Base-by-base conservation (phyloP, 257 asterid genomes). In the Plantago elongata region DNA sequence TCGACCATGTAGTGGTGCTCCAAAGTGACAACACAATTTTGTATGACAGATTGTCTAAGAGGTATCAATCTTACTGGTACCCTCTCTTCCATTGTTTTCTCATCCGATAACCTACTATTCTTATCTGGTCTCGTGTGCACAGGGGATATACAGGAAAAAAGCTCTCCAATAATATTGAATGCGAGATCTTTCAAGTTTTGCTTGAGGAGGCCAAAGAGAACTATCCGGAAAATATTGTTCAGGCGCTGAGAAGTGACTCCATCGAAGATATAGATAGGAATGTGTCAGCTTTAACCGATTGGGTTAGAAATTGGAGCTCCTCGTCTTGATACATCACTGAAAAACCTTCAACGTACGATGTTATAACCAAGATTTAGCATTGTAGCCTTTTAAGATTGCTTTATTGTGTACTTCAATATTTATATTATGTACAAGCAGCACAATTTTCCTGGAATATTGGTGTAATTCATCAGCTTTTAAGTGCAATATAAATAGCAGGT, bases 181-280 rank as follows among this genome's bases (percentile, higher is more conserved):
- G 97, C 3, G 97, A 93, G 77, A 93, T 89, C 51, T 93, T 93
- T 71, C 92, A 83, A 78, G 90, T 93, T 67, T 18, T 89, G 64
- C 49, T 86, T 62, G 99, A 92, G 73, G 99, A 89, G 72, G 99
- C 99, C 3, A 86, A 83, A 40, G 96, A 86, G 44, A 89, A 96
- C 66, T 92, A 92, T 65, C 43, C 78, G 9, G 89, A 92, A 79
- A 86, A 82, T 66, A 81, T 83, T 3, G 93, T 92, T 49, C 69
- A 73, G 78, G 85, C 93, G 9, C 44, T 89, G 5, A 81, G 57
- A 73, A 92, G 99, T 47, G 84, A 92, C 60, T 27, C 74, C 7
- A 59, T 86, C 1, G 95, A 89, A 0, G 95, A 92, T 65, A 69
- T 92, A 61, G 57, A 69, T 51, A 72, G 30, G 45, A 92, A 89